Evolutionary conservation across 2,329 filamentous ascomycete species (phyloP), one percentile per base, ranked within the genome.

Genomic region (Alternaria ethzedia): DNA sequence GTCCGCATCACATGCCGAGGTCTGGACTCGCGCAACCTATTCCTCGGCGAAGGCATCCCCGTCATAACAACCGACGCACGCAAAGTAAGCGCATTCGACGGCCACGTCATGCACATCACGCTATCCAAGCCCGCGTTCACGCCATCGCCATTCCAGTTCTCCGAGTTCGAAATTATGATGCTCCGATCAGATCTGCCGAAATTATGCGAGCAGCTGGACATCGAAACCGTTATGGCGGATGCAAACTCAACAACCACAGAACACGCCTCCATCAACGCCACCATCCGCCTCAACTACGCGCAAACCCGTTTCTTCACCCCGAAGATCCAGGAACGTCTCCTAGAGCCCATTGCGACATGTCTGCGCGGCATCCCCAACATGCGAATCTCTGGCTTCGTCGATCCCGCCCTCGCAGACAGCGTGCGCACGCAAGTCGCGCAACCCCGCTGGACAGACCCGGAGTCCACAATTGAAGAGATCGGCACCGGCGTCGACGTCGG

Each of bases 91-190:
- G 63, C 67, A 5, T 73, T 72, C 55, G 46, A 68, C 21, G 71
- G 69, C 36, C 72, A 75, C 47, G 63, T 73, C n/a, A 73, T 74
- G 69, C 72, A 75, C 45, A 59, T 75, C 17, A 71, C 70, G 30
- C 63, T 75, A 2, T 72, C 69, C 28, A 73, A 71, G 51, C 71
- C 71, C 4, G 62, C 61, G 2, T 57, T 69, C 23, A 49, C 65
- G 26, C 62, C 59, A 12, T 63, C 64, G 23, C 28, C 66, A 12
- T 63, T 70, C 21, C 61, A 69, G 36, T 71, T 69, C 20, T 61
- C 66, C 30, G 70, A 74, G 25, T 69, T 66, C 45, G 70, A 74
- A 36, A 67, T 72, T 15, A 72, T 75, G 69, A 62, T 70, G 60
- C 52, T 73, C 9, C 68, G 71, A n/a, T 58, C 70, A 54, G 71